A percentile compares a stretch with the other conserved stretches of the same genome.
These are phyloP conservation scores for Myochromella boudieri DNA, from an alignment of 768 basidiomycete species.

Conservation along the genomic window DNA sequence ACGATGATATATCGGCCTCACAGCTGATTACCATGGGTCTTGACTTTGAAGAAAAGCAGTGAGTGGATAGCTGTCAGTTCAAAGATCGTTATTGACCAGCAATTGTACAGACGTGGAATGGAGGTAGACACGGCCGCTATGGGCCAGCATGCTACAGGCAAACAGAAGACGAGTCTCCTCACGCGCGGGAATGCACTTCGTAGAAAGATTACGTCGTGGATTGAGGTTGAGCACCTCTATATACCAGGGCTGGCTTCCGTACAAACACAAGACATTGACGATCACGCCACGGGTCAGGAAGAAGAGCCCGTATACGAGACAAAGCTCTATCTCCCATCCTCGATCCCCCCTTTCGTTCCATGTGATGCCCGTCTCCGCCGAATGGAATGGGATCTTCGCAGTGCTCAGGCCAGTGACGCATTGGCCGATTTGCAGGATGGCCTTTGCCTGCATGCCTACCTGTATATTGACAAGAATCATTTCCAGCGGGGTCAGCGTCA, in stretches of 20 bases:
- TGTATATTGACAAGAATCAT: too few species aligned
- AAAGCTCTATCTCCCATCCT: conserved; percentile 9
- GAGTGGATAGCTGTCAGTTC: background rate
- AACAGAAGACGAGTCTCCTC: conserved; percentile 5
- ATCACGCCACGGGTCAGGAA: too few species aligned
- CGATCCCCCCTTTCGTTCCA: background rate
- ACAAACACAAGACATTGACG: background rate
- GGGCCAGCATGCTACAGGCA: conserved; percentile 6
- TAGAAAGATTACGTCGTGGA: conserved; percentile 15
- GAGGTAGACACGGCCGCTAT: background rate
- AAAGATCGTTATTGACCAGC: background rate
- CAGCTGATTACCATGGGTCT: conserved; percentile 14
- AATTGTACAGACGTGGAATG: background rate
- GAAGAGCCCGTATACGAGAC: background rate
- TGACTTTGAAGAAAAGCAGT: conserved; percentile 21
- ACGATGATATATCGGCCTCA: conserved; percentile 3
- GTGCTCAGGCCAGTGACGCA: conserved; percentile 15
- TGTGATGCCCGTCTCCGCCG: conserved; percentile 1
- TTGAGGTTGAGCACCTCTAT: conserved; percentile 16
- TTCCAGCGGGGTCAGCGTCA: conserved; percentile 10
- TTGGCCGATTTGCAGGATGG: conserved; percentile 10
- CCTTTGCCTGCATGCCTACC: too few species aligned
- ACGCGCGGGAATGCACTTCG: conserved; percentile 7
- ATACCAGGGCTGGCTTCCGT: conserved; percentile 8
- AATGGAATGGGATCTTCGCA: conserved; percentile 11